Percentiles rank a stretch among this genome's conserved stretches.
These are phyloP conservation scores for Favolaschia claudopus DNA, from an alignment of 768 basidiomycete species.

Conservation along the genomic window DNA sequence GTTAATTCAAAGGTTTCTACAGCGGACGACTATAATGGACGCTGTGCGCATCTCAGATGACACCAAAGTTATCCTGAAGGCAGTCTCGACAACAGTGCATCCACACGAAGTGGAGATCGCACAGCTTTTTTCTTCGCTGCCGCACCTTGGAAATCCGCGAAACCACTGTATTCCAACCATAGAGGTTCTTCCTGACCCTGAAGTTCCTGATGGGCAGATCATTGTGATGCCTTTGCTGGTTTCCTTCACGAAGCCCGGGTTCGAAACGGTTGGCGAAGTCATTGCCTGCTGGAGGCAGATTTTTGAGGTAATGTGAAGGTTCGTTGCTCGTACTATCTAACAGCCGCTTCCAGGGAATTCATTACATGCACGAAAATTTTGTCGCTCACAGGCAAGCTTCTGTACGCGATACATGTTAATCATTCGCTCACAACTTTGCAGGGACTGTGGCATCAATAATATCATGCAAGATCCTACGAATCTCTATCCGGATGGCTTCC, in stretches of 20 bases:
- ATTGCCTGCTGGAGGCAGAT: slow-evolving; percentile 5
- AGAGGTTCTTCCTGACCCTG: slow-evolving; percentile 8
- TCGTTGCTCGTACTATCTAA: no score
- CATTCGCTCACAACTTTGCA: not conserved
- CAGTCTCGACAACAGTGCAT: not conserved
- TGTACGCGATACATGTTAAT: not conserved
- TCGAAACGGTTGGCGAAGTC: slow-evolving; percentile 3
- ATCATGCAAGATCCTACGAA: slow-evolving; percentile 2
- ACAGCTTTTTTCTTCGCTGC: not conserved
- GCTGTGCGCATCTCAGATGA: not conserved
- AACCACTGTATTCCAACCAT: slow-evolving; percentile 1
- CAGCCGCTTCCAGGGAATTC: not conserved
- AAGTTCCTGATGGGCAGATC: slow-evolving; percentile 1
- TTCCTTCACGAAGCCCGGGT: not conserved
- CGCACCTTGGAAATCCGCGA: not conserved
- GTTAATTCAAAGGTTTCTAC: no score
- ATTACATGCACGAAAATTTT: slow-evolving; percentile 9
- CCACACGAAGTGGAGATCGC: not conserved
- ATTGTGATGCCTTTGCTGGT: slow-evolving; percentile 5
- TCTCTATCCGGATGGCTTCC: not conserved
- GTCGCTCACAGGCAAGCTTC: slow-evolving; percentile 6
- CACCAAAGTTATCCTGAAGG: not conserved
- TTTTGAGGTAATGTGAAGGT: not conserved
- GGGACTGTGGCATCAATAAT: not conserved
- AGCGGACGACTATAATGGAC: slow-evolving; percentile 9